These are phyloP conservation scores for Calonectria pseudoturangicola DNA, from an alignment of 2,329 filamentous ascomycete species.

Conservation along the genomic window DNA sequence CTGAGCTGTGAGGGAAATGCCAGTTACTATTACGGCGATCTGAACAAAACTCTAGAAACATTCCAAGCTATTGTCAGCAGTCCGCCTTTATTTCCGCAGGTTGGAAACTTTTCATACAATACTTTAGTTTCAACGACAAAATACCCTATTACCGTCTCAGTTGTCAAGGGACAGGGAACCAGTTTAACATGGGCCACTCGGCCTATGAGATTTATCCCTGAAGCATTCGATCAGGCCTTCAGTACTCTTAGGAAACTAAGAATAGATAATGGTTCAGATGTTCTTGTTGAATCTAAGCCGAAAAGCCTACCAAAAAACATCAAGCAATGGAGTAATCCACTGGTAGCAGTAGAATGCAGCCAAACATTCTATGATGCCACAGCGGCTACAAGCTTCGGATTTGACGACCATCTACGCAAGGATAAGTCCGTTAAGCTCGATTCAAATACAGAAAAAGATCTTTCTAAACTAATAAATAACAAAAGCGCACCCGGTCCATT, in stretches of 20 bases:
- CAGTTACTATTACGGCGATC: neutral
- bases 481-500: neutral
- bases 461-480: neutral
- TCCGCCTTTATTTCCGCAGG: neutral
- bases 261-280: neutral
- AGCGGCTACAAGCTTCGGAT: neutral
- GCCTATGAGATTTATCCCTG: slow-evolving; percentile 1
- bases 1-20: neutral
- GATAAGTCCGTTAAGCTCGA: neutral
- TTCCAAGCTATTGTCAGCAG: neutral
- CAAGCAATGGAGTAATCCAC: slow-evolving; percentile 10
- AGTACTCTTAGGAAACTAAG: neutral
- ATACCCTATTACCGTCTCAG: neutral
- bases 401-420: neutral
- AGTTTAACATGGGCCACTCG: neutral
- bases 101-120: neutral
- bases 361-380: neutral
- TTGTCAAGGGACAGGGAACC: neutral
- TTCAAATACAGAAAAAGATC: neutral
- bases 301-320: neutral
- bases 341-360: slow-evolving; percentile 1
- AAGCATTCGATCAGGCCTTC: neutral
- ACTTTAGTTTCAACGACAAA: neutral
- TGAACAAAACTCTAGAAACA: neutral
- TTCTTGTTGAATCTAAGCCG: neutral